Evolutionary conservation across 176 grass and related monocot species (phyloP), one percentile per base, ranked within the genome.

Genomic region (Rhynchospora tenuis): DNA sequence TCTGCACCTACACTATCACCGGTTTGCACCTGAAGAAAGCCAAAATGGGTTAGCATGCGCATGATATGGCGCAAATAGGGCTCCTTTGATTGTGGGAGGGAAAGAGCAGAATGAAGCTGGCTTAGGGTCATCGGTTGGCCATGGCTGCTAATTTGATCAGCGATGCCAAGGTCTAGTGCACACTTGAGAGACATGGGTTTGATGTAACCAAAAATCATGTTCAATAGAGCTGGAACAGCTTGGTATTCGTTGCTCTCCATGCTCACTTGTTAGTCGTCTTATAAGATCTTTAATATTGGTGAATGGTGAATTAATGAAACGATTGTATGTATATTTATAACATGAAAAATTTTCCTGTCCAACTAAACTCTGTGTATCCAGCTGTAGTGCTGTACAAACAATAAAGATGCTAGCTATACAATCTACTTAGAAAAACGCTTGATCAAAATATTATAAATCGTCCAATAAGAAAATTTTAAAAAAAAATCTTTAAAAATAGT

Each of bases 131-230:
- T 64, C 20, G 78, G 3, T 12, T 80, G 59, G 27, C 86, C 89
- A 51, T 88, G 69, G 71, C 31, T 23, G 27, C 85, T 58, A 83
- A 91, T 91, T 83, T 33, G 73, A 73, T 86, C 71, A 24, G 71
- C 24, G 63, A 91, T 86, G 23, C 80, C 55, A 51, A 91, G 54
- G 9, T 91, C 86, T 22, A 88, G 64, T 17, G 84, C 90, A 81
- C 86, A 91, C 24, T 84, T 91, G 80, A 91, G 55, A 38, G 80
- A 52, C 84, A 88, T 81, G 63, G 83, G 79, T 47, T 64, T 84
- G 79, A 86, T n/a, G 51, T 59, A 88, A 58, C 70, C 55, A 22
- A 88, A 76, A 26, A 54, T 47, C 33, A 86, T 83, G 72, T 83
- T 81, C 70, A 70, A 85, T 60, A 88, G 60, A 6, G 85, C 86